Evolutionary conservation across 2,329 filamentous ascomycete species (phyloP).

Genomic region (Talaromyces sp.): DNA sequence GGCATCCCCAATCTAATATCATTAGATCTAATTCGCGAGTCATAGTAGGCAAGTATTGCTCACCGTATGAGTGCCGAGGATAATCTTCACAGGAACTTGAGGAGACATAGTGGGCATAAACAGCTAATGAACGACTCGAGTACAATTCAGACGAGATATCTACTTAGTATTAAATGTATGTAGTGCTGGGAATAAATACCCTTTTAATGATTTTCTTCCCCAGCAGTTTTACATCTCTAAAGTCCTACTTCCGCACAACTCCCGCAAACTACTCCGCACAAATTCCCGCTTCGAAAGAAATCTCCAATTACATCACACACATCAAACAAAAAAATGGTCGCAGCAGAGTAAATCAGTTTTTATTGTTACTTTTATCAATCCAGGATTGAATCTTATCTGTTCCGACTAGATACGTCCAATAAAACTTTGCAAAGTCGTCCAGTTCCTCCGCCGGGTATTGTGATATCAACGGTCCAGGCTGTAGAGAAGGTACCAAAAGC

Average conservation of each 20-base stretch:
- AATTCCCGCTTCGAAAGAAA: background rate
- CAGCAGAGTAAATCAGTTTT: background rate
- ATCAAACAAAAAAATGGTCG: background rate
- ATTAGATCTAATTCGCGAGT: background rate
- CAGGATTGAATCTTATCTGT: background rate
- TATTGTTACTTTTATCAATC: background rate
- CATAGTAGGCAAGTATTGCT: background rate
- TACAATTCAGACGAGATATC: background rate
- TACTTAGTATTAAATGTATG: background rate
- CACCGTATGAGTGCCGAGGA: constrained; percentile 8
- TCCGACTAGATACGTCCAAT: background rate
- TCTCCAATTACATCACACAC: background rate
- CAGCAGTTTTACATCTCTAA: background rate
- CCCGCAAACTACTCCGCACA: background rate
- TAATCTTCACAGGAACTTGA: background rate
- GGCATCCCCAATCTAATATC: background rate
- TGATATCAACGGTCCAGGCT: constrained; percentile 1
- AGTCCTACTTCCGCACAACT: background rate
- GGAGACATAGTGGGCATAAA: background rate
- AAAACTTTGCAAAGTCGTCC: constrained; percentile 2
- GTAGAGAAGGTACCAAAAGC: constrained; percentile 2
- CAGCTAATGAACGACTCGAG: background rate
- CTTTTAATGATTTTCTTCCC: background rate
- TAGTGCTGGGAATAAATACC: background rate
- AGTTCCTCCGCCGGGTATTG: constrained; percentile 1